These are phyloP conservation scores for Entomortierella parvispora DNA, from an alignment of 192 early-diverging fungal species.

Conservation along the genomic window DNA sequence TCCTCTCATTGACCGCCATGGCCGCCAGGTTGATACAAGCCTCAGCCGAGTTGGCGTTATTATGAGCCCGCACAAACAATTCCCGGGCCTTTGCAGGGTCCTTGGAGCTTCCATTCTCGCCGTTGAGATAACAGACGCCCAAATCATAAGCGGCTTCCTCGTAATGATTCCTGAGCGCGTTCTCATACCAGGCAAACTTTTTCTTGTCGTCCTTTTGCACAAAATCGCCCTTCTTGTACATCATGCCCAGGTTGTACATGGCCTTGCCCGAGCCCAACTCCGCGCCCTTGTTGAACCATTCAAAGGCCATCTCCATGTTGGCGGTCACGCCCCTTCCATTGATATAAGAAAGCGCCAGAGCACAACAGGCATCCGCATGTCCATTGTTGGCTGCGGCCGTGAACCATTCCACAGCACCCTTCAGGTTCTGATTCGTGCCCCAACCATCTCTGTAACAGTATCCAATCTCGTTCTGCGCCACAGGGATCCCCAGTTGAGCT, in stretches of 20 bases:
- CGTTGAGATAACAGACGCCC: conserved; percentile 86
- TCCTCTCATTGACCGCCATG: conserved; percentile 57
- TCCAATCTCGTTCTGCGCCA: conserved; percentile 62
- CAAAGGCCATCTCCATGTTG: conserved; percentile 65
- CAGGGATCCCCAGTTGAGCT: conserved; percentile 57
- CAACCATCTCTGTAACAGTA: conserved; percentile 73
- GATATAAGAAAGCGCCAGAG: conserved; percentile 81
- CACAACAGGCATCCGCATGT: conserved; percentile 82
- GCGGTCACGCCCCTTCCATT: conserved; percentile 74
- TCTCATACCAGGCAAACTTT: conserved; percentile 68
- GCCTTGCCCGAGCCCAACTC: conserved; percentile 67
- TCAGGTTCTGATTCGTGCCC: conserved; percentile 57
- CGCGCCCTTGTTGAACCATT: conserved; percentile 73
- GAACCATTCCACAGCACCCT: conserved; percentile 70
- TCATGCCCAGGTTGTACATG: conserved; percentile 81
- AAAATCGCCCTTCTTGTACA: conserved; percentile 73
- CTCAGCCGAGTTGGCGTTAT: conserved; percentile 61
- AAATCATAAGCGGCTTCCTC: conserved; percentile 66
- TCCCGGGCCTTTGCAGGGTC: conserved; percentile 55
- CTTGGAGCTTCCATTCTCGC: conserved; percentile 70
- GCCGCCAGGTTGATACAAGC: conserved; percentile 68
- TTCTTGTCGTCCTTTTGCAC: conserved; percentile 57
- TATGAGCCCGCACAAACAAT: conserved; percentile 59
- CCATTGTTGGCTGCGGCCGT: conserved; percentile 69
- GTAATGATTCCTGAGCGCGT: conserved; percentile 68